These are phyloP conservation scores for Apiotrichum mycotoxinovorans DNA, from an alignment of 1,284 basidiomycete species.

Conservation along the genomic window DNA sequence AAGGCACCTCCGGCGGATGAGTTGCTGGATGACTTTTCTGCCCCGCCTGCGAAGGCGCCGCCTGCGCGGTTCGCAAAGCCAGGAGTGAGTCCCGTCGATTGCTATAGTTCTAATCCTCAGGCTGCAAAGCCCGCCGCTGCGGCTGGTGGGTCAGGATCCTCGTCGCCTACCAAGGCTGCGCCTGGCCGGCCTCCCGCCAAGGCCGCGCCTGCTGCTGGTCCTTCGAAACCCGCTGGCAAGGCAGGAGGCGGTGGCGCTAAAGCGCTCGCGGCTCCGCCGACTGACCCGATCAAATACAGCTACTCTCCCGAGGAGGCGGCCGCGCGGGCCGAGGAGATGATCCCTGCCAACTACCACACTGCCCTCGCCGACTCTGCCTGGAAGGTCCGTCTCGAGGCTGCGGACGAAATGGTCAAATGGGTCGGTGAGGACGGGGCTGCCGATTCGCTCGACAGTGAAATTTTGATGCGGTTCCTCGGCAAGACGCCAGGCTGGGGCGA, in stretches of 20 bases:
- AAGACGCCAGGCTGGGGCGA: constrained; percentile 93
- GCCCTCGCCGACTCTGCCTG: constrained; percentile 82
- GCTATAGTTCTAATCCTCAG: not conserved
- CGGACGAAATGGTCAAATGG: constrained; percentile 84
- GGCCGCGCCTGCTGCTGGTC: constrained; percentile 33
- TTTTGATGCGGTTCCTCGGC: constrained; percentile 81
- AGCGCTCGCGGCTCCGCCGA: constrained; percentile 54
- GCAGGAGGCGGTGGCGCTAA: constrained; percentile 52
- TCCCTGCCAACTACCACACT: constrained; percentile 68
- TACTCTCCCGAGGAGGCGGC: constrained; percentile 92
- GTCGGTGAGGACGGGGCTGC: constrained; percentile 57
- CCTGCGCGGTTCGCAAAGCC: not conserved
- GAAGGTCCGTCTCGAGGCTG: constrained; percentile 84
- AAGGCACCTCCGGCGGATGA: constrained; percentile 3
- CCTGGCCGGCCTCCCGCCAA: constrained; percentile 20
- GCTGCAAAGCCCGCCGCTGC: constrained; percentile 10
- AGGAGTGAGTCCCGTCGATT: not conserved
- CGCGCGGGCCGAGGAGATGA: constrained; percentile 65
- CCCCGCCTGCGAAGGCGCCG: constrained; percentile 18
- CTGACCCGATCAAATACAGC: constrained; percentile 87
- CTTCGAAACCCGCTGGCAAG: constrained; percentile 37
- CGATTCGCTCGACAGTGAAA: constrained; percentile 75
- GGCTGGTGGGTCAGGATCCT: not conserved
- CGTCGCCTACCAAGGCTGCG: constrained; percentile 26
- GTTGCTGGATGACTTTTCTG: constrained; percentile 11